These are phyloP conservation scores for Aureobasidium leucospermi DNA, from an alignment of 2,329 filamentous ascomycete species.

Conservation along the genomic window DNA sequence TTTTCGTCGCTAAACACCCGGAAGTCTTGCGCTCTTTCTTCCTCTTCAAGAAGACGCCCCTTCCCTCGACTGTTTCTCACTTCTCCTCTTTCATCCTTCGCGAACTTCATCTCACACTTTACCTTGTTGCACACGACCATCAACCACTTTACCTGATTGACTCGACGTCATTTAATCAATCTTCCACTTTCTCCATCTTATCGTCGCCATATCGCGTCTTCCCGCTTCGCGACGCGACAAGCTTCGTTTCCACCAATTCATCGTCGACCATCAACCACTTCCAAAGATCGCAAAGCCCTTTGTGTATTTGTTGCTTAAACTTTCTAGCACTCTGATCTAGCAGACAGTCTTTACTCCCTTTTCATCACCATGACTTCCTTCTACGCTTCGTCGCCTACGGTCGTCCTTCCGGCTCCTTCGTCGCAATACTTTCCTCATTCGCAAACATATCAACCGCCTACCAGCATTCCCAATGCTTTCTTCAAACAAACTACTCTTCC, in stretches of 20 bases:
- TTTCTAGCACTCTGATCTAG: conserved; percentile 12
- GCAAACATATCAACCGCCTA: conserved; percentile 21
- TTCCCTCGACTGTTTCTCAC: background rate
- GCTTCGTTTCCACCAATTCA: background rate
- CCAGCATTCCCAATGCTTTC: conserved; percentile 14
- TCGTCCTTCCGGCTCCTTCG: conserved; percentile 37
- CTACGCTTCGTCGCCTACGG: conserved; percentile 40
- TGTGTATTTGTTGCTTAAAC: conserved; percentile 2
- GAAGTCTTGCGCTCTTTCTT: background rate
- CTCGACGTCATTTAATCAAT: conserved; percentile 13
- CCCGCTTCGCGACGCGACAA: conserved; percentile 13
- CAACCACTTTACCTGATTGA: background rate
- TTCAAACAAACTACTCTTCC: conserved; percentile 21
- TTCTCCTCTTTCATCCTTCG: background rate
- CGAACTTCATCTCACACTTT: background rate
- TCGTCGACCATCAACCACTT: background rate
- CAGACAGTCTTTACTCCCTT: conserved; percentile 20
- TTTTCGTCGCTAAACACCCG: background rate
- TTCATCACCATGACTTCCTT: conserved; percentile 26
- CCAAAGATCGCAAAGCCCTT: background rate
- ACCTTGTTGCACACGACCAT: background rate
- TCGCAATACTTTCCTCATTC: conserved; percentile 24
- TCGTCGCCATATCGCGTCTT: conserved; percentile 9
- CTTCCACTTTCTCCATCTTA: conserved; percentile 5
- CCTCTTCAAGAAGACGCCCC: background rate